Percentiles rank a stretch among this genome's conserved stretches.
Evolutionary conservation across 192 early-diverging fungal species (phyloP).

Genomic region (Mortierella antarctica): DNA sequence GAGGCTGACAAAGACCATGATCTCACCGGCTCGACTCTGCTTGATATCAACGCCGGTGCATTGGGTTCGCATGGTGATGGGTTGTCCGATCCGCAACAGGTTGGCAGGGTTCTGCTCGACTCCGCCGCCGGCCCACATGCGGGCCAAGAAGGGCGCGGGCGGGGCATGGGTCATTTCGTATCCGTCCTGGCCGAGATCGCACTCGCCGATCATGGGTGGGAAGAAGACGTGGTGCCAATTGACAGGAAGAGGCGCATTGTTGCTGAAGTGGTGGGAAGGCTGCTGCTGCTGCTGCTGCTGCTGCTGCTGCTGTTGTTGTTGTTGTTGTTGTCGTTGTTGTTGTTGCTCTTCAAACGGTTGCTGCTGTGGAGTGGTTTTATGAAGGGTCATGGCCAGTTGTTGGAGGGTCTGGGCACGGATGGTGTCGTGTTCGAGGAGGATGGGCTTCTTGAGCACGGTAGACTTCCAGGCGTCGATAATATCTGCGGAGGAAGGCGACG

Average conservation of each 20-base stretch:
- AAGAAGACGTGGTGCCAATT: conserved; percentile 85
- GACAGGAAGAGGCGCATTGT: conserved; percentile 68
- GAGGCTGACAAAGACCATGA: conserved; percentile 76
- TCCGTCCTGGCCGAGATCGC: conserved; percentile 81
- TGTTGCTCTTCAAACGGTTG: too few relatives aligned
- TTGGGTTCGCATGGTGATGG: conserved; percentile 67
- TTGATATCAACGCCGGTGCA: conserved; percentile 68
- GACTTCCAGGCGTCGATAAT: conserved; percentile 35
- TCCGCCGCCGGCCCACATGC: conserved; percentile 92
- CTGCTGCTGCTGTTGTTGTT: not conserved
- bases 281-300: not conserved
- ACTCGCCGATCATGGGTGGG: conserved; percentile 74
- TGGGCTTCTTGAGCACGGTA: conserved; percentile 30
- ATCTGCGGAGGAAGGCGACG: conserved; percentile 18
- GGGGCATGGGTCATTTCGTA: conserved; percentile 82
- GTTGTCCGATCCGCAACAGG: conserved; percentile 71
- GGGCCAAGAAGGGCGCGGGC: conserved; percentile 76
- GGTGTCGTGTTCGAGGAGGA: conserved; percentile 41
- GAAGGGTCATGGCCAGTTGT: conserved; percentile 41
- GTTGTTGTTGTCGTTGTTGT: not conserved
- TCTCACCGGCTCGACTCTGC: conserved; percentile 58
- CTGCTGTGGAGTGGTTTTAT: conserved; percentile 25
- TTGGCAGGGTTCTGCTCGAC: conserved; percentile 69
- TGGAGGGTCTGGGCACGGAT: conserved; percentile 39
- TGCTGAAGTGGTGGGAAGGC: not conserved